These are phyloP conservation scores for Epichloe uncinata DNA, from an alignment of 2,329 filamentous ascomycete species.

Conservation along the genomic window DNA sequence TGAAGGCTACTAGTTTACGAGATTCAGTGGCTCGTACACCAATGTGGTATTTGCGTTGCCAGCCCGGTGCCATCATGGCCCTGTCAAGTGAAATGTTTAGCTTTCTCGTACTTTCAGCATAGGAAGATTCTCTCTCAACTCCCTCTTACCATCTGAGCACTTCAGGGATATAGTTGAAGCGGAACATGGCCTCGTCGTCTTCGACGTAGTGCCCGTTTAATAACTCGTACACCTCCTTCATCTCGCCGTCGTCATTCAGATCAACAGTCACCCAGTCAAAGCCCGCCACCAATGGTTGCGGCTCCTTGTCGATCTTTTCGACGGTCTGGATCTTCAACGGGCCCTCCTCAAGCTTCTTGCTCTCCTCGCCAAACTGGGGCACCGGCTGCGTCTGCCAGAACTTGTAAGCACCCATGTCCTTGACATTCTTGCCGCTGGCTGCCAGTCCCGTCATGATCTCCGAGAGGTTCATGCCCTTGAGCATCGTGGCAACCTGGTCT, in stretches of 20 bases:
- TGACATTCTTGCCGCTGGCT: conserved; percentile 72
- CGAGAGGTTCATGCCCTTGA: conserved; percentile 52
- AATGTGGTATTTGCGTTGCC: conserved; percentile 89
- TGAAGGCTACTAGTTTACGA: conserved; percentile 84
- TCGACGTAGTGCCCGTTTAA: conserved; percentile 93
- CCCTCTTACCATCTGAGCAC: conserved; percentile 70
- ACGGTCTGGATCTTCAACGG: conserved; percentile 71
- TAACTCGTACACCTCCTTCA: conserved; percentile 85
- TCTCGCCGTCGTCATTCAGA: conserved; percentile 59
- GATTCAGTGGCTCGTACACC: conserved; percentile 78
- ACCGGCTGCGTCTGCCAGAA: conserved; percentile 99
- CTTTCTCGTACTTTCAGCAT: too few species aligned
- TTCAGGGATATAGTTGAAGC: conserved; percentile 85
- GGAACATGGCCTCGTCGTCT: conserved; percentile 92
- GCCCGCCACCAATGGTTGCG: conserved; percentile 59
- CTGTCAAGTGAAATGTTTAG: conserved; percentile 26
- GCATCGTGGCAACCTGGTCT: conserved; percentile 34
- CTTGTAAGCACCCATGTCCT: conserved; percentile 95
- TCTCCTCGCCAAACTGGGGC: conserved; percentile 58
- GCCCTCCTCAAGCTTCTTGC: conserved; percentile 53
- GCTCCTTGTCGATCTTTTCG: conserved; percentile 69
- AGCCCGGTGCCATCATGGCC: conserved; percentile 89
- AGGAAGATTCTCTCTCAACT: too few species aligned
- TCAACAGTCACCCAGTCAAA: conserved; percentile 96
- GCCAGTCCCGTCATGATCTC: conserved; percentile 66